Evolutionary conservation across 345 rosid genomes (phyloP), one percentile per base, ranked within the genome.

Genomic region (Microcos paniculata): DNA sequence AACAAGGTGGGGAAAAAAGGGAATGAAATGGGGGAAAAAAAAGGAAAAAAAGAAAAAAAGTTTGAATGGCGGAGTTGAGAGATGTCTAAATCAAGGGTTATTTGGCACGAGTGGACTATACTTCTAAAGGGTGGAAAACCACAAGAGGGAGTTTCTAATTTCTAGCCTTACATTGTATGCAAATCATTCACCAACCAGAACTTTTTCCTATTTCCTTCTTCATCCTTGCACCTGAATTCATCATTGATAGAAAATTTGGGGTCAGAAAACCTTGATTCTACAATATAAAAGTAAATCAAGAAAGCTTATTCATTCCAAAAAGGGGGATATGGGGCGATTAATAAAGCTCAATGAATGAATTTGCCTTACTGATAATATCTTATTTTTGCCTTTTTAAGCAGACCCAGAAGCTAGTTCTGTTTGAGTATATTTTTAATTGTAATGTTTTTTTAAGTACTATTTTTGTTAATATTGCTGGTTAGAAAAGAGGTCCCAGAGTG

Each of bases 81-180:
- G 48, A 73, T 28, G 68, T 45, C 58, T 0, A 46, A 43, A 45
- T 73, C 56, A 43, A 16, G n/a, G 23, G 40, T 59, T n/a, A 63
- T 43, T 73, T 4, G 63, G 57, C 68, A 59, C 58, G 58, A 61
- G 76, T 28, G 58, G 69, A 73, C 76, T 6, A 45, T 30, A 61
- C 45, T 73, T 71, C 26, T 26, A 43, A 48, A 28, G 10, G 68
- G 65, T 26, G 35, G 55, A 59, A 16, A 45, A 30, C 58, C 45
- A 73, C 43, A 73, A 71, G 21, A 48, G 8, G 24, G 38, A 24
- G 71, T 14, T 58, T 58, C 35, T 26, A 58, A 2, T 67, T 73
- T 46, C 21, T 61, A 45, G 69, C 76, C 69, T 62, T 26, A 56
- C 75, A 71, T 38, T 71, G 64, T 55, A 21, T 53, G 52, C 45